Base-by-base conservation (phyloP, 331 rosid species). In the Prunus yedoensis region DNA sequence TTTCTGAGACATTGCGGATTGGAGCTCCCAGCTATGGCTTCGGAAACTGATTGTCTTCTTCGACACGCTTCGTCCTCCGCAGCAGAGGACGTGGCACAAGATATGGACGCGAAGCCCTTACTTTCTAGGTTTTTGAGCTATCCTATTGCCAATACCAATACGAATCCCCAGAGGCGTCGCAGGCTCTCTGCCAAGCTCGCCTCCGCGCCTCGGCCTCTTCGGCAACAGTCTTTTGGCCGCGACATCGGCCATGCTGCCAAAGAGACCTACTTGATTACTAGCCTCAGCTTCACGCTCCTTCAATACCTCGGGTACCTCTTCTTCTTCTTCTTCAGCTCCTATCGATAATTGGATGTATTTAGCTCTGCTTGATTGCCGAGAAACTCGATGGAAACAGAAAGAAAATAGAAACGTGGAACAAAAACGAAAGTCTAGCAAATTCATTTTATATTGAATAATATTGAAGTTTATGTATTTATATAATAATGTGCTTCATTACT, bases 241-340 rank as follows among this genome's bases (percentile, higher is more conserved):
- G 88, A 85, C 32, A 49, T 92, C n/a, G 83, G 83, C 15, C 97
- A 85, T 70, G 95, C 94, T 8, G 99, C 99, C 15, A 78, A 91
- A 3, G 97, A 92, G 80, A 92, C 97, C 8, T 86, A 86, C 85
- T 67, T 94, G 78, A 18, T 94, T 62, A 92, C 96, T 79, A 79
- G 90, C 2, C 89, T 92, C 77, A 59, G 83, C 78, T 81, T 95
- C 89, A 92, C 86, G 66, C 99, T 95, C 66, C 97, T 95, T 56
- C 90, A 66, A 38, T 95, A 82, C 80, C 96, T 95, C 79, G 99
- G 99, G 99, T 92, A 78, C 49, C 28, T 45, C 4, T 21, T 62
- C 61, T 70, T 5, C 54, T 41, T 35, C 5, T 10, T 45, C 21
- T 28, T 27, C 35, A 32, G 68, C 14, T 32, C 32, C 66, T 28